These are phyloP conservation scores for Fraxinus excelsior DNA, from an alignment of 257 asterid species.

Conservation along the genomic window DNA sequence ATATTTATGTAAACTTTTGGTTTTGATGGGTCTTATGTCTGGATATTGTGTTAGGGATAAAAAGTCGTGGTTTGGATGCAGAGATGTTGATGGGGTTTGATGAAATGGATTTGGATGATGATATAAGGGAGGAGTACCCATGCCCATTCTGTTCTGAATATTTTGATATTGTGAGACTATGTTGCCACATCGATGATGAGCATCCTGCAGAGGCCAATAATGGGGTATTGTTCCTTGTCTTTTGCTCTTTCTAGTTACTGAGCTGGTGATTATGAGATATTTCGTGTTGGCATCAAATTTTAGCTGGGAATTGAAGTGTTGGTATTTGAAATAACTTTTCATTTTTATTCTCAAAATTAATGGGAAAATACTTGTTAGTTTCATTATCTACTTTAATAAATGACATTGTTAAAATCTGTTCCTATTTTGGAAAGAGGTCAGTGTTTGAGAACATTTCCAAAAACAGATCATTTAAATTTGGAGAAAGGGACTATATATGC, in stretches of 20 bases:
- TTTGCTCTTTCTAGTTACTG: constrained; percentile 10
- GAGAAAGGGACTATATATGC: too few relatives aligned
- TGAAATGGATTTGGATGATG: constrained; percentile 75
- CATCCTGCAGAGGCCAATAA: constrained; percentile 81
- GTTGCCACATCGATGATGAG: constrained; percentile 88
- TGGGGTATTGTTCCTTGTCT: constrained; percentile 50
- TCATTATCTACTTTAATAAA: background rate
- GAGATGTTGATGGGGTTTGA: constrained; percentile 83
- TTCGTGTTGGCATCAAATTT: background rate
- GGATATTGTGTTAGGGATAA: constrained; percentile 40
- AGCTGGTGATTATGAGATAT: background rate
- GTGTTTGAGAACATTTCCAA: background rate
- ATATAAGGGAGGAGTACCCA: constrained; percentile 68
- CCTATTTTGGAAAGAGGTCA: background rate
- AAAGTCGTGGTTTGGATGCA: constrained; percentile 69
- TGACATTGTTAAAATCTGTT: background rate
- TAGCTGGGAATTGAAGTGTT: background rate
- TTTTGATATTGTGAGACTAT: constrained; percentile 76
- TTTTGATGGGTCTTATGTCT: constrained; percentile 23
- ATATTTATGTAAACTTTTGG: background rate
- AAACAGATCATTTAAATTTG: background rate
- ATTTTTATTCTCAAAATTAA: background rate
- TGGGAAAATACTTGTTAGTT: background rate
- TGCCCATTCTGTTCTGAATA: constrained; percentile 83
- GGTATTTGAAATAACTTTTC: background rate